Conservation (phyloP, 495 filamentous ascomycete genomes). For the Achaetomiella virescens region DNA sequence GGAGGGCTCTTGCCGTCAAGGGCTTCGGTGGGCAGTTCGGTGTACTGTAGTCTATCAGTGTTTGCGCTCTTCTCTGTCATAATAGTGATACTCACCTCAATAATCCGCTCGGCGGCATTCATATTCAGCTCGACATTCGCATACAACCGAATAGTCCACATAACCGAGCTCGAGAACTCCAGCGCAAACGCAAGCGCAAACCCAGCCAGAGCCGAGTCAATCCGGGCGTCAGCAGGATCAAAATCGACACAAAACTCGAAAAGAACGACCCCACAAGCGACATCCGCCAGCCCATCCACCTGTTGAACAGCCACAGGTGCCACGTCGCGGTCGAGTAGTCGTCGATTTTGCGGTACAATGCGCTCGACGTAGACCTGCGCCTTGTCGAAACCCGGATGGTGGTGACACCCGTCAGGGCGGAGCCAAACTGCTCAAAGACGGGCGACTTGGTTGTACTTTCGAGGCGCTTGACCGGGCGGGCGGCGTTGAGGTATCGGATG, state of each 20-base stretch:
- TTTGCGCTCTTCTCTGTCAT: background rate
- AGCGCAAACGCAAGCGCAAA: conserved; percentile 63
- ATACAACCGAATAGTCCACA: conserved; percentile 56
- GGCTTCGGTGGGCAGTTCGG: conserved; percentile 61
- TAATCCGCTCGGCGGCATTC: conserved; percentile 76
- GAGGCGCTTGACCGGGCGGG: conserved; percentile 69
- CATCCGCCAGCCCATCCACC: conserved; percentile 72
- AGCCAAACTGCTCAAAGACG: conserved; percentile 70
- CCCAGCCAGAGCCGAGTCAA: conserved; percentile 71
- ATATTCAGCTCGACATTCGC: conserved; percentile 69
- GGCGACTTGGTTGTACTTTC: conserved; percentile 69
- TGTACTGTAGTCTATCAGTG: conserved; percentile 41
- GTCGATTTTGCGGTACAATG: conserved; percentile 63
- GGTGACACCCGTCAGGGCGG: conserved; percentile 60
- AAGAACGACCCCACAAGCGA: conserved; percentile 65
- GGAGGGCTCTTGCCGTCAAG: conserved; percentile 52
- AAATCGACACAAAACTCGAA: conserved; percentile 53
- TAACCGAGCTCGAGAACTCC: conserved; percentile 47
- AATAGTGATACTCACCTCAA: conserved; percentile 45
- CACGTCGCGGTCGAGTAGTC: conserved; percentile 55
- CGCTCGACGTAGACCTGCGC: conserved; percentile 54
- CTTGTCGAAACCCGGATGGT: conserved; percentile 75
- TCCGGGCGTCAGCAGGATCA: conserved; percentile 57
- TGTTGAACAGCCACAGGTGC: conserved; percentile 64
- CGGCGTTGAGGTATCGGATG: conserved; percentile 56